Percentiles rank a stretch among this genome's conserved stretches.
phyloP scores from a whole-genome alignment of 441 rosid genomes.

The Sinapis alba region DNA sequence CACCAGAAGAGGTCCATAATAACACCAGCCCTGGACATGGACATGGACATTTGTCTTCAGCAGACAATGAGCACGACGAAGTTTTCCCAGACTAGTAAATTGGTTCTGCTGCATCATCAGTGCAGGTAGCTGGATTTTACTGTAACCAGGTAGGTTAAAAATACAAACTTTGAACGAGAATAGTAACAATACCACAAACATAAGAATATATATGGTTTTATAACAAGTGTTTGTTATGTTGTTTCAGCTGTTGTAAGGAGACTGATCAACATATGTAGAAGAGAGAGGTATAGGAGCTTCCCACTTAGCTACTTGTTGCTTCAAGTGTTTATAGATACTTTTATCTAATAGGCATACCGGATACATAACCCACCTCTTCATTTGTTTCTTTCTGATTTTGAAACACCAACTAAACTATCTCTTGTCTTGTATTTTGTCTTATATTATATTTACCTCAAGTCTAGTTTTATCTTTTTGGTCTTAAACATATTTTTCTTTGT shows the following conservation, averaged over 20 bases:
- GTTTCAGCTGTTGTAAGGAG: conserved; percentile 38
- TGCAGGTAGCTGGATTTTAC: conserved; percentile 27
- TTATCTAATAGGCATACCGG: conserved; percentile 35
- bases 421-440: conserved; percentile 31
- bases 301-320: conserved; percentile 33
- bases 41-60: conserved; percentile 33
- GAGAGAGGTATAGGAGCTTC: conserved; percentile 34
- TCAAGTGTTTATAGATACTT: conserved; percentile 42
- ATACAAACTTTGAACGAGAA: not conserved
- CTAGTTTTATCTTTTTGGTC: conserved; percentile 10
- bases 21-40: conserved; percentile 34
- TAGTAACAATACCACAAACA: not conserved
- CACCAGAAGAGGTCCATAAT: conserved; percentile 36
- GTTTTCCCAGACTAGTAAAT: conserved; percentile 43
- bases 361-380: conserved; percentile 29
- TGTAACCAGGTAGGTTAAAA: conserved; percentile 29
- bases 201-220: not conserved
- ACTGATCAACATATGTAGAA: conserved; percentile 34
- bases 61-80: conserved; percentile 43
- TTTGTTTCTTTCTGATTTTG: conserved; percentile 23
- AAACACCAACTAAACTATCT: conserved; percentile 23
- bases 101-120: conserved; percentile 16
- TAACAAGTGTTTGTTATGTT: conserved; percentile 5
- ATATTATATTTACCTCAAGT: conserved; percentile 28
- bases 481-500: not conserved